phyloP scores from a whole-genome alignment of 1,284 basidiomycete species.

The Heterobasidion occidentale region DNA sequence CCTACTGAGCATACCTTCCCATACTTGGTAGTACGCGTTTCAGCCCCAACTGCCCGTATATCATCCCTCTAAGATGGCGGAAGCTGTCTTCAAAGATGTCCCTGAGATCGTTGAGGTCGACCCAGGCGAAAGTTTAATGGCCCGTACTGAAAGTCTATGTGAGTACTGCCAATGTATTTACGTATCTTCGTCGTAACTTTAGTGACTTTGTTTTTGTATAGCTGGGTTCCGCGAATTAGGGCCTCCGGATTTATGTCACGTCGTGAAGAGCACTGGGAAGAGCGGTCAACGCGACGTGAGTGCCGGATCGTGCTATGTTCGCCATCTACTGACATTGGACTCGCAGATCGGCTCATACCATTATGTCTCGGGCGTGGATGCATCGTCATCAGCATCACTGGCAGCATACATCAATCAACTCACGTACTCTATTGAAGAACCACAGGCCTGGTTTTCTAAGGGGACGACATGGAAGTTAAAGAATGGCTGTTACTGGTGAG shows the following conservation, averaged over 20 bases:
- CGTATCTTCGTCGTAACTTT: slow-evolving; percentile 23
- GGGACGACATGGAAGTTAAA: slow-evolving; percentile 86
- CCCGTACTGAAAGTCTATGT: slow-evolving; percentile 91
- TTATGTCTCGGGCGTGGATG: slow-evolving; percentile 94
- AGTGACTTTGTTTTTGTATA: slow-evolving; percentile 26
- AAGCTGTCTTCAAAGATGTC: slow-evolving; percentile 43
- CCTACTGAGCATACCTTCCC: no score
- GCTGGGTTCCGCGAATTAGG: slow-evolving; percentile 95
- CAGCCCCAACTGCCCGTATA: no score
- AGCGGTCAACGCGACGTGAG: slow-evolving; percentile 80
- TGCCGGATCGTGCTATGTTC: slow-evolving; percentile 12
- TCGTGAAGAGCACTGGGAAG: slow-evolving; percentile 86
- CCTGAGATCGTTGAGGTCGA: slow-evolving; percentile 77
- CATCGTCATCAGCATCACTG: slow-evolving; percentile 93
- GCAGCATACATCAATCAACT: slow-evolving; percentile 98
- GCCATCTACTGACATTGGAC: slow-evolving; percentile 3
- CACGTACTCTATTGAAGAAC: slow-evolving; percentile 91
- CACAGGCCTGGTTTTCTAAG: slow-evolving; percentile 89
- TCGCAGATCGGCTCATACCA: slow-evolving; percentile 86
- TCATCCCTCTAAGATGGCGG: slow-evolving; percentile 21
- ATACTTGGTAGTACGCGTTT: no score
- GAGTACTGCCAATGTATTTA: slow-evolving; percentile 81
- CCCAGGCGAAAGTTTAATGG: slow-evolving; percentile 83
- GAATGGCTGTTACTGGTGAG: slow-evolving; percentile 91
- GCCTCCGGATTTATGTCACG: slow-evolving; percentile 94